These are phyloP conservation scores for Apiotrichum akiyoshidainum DNA, from an alignment of 1,284 basidiomycete species.

Conservation along the genomic window DNA sequence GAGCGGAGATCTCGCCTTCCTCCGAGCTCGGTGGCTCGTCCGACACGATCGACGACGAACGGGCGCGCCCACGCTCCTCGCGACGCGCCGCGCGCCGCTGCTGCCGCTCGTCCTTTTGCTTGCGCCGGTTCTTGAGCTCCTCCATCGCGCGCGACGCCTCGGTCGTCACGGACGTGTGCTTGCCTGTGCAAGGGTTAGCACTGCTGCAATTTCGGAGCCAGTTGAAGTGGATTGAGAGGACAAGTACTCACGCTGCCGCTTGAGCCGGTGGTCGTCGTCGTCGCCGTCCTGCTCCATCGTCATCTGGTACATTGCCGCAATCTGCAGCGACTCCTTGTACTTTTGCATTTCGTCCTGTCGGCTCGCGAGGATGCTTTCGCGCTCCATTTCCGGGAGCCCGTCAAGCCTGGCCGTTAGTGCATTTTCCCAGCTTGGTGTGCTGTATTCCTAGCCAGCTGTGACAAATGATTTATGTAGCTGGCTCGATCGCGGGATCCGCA, in stretches of 20 bases:
- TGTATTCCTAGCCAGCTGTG: too few relatives aligned
- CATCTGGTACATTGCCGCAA: constrained; percentile 68
- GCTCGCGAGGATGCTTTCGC: constrained; percentile 76
- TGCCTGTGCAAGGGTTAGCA: constrained; percentile 56
- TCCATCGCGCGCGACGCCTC: constrained; percentile 76
- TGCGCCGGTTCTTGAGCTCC: constrained; percentile 75
- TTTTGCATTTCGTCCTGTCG: constrained; percentile 77
- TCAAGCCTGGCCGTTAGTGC: constrained; percentile 60
- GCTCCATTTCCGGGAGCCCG: constrained; percentile 76
- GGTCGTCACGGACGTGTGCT: constrained; percentile 72
- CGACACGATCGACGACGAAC: constrained; percentile 30
- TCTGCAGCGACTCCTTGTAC: constrained; percentile 66
- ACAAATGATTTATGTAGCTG: too few relatives aligned
- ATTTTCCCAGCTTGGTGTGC: too few relatives aligned
- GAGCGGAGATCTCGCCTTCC: constrained; percentile 68
- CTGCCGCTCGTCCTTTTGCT: constrained; percentile 55
- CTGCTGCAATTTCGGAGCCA: too few relatives aligned
- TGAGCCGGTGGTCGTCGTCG: constrained; percentile 52
- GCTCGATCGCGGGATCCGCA: too few relatives aligned
- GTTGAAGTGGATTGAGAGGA: neutral
- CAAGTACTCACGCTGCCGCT: constrained; percentile 52
- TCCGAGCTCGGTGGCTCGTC: constrained; percentile 37
- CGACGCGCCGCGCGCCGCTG: constrained; percentile 29
- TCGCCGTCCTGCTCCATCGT: constrained; percentile 50
- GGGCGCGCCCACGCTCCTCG: constrained; percentile 58